phyloP scores from a whole-genome alignment of 495 filamentous ascomycete genomes.

The Penicillium parvum region DNA sequence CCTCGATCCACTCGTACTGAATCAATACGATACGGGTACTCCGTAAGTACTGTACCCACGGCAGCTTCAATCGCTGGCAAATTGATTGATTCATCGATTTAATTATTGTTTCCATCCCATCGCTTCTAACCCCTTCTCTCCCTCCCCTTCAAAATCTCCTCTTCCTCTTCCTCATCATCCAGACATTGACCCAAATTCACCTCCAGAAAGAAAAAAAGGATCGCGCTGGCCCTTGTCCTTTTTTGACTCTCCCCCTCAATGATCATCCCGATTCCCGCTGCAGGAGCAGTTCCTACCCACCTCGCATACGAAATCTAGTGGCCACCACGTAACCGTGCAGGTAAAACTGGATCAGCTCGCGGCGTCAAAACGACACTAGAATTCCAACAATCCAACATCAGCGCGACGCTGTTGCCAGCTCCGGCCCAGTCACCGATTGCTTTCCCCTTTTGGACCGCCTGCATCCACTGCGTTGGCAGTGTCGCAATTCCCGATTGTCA shows the following conservation, averaged over 20 bases:
- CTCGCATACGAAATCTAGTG: conserved; percentile 28
- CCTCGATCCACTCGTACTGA: not conserved
- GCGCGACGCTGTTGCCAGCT: conserved; percentile 19
- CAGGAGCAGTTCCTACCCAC: conserved; percentile 16
- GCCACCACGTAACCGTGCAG: conserved; percentile 45
- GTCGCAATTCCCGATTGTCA: conserved; percentile 27
- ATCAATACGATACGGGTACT: conserved; percentile 7
- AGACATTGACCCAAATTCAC: not conserved
- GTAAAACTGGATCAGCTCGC: conserved; percentile 27
- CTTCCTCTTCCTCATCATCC: not conserved
- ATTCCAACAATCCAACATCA: conserved; percentile 26
- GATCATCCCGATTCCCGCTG: conserved; percentile 22
- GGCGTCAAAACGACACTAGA: conserved; percentile 29
- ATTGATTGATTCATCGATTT: conserved; percentile 30
- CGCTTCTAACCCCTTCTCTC: conserved; percentile 9
- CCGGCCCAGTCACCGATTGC: conserved; percentile 36
- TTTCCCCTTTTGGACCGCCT: conserved; percentile 43
- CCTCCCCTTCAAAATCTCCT: conserved; percentile 1
- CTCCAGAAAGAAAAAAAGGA: conserved; percentile 23
- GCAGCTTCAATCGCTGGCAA: conserved; percentile 27
- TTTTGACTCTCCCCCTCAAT: conserved; percentile 15
- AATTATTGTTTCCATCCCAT: conserved; percentile 23
- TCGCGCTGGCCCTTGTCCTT: conserved; percentile 27
- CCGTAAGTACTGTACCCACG: conserved; percentile 16
- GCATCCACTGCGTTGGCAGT: conserved; percentile 43